Evolutionary conservation across 192 early-diverging fungal genomes (phyloP), one percentile per base, ranked within the genome.

Genomic region (Coemansia sp.): DNA sequence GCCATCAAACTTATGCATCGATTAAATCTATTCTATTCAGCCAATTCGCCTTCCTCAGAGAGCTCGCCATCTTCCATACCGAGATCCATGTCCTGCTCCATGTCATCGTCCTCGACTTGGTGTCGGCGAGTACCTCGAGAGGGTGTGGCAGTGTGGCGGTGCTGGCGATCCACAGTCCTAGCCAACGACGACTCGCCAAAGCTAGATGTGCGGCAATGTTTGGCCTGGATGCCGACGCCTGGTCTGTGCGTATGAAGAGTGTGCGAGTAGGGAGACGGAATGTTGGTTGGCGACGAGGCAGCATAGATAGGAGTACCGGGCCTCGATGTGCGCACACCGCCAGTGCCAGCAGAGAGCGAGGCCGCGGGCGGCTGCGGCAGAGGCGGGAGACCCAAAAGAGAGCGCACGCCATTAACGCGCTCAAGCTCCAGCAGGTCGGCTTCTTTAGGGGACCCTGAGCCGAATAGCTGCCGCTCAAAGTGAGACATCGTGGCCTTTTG

Each of bases 401-500:
- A 57, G 8, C 79, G 64, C n/a, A 82, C 69, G 24, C 79, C 74
- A 39, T 82, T 77, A 26, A 73, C 31, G 55, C 79, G 79, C 42
- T 82, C 79, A 20, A 82, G 65, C 59, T 82, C 79, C 55, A 77
- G 43, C 62, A 70, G 70, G 38, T 82, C 79, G 38, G 66, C 43
- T 33, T 82, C 79, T 20, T 55, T 60, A 3, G 78, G 69, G 33
- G 79, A 82, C 51, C 68, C 70, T 8, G 70, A 71, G 0, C 71
- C 75, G 18, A 82, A 60, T 39, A 77, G 56, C 65, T 77, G 71
- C 10, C 73, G 66, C 66, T 82, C 79, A 67, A 82, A 77, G 36
- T 59, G 58, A 8, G 69, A 33, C 70, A 82, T 77, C 1, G 65
- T 59, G 13, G 62, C 23, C 51, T 82, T 82, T 57, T 82, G 79